phyloP scores from a whole-genome alignment of 2,329 filamentous ascomycete genomes.

The Apiospora arundinis region DNA sequence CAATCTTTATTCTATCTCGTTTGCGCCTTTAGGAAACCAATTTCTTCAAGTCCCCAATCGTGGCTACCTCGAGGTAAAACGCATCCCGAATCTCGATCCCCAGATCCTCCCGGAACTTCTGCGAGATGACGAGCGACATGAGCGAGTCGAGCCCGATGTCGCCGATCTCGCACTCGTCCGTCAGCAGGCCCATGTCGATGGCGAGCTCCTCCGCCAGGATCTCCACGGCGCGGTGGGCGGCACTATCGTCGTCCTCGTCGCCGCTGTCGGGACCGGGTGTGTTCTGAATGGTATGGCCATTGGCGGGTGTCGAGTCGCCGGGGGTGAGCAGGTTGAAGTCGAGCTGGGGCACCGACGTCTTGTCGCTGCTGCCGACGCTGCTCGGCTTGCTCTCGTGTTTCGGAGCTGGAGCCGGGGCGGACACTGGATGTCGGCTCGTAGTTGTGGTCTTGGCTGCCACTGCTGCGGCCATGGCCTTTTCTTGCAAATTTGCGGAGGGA shows the following conservation, averaged over 20 bases:
- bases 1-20: too few species aligned
- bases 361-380: not conserved
- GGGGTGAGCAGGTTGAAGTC: not conserved
- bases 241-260: not conserved
- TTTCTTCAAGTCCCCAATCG: conserved; percentile 8
- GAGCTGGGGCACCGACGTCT: not conserved
- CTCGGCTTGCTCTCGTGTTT: not conserved
- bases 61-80: not conserved
- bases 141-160: conserved; percentile 46
- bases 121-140: conserved; percentile 43
- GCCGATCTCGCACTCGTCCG: conserved; percentile 42
- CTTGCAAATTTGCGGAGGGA: not conserved
- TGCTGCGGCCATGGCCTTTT: not conserved
- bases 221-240: not conserved
- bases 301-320: not conserved
- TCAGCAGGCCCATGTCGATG: conserved; percentile 54
- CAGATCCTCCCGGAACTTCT: conserved; percentile 41
- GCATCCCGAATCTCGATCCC: not conserved
- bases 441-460: not conserved
- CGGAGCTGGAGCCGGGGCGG: not conserved
- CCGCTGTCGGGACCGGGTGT: not conserved
- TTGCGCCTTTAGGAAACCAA: not conserved
- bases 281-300: not conserved
- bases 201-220: conserved; percentile 62
- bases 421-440: not conserved